Evolutionary conservation across 352 stramenopile genomes (phyloP).

Genomic region (Pythium dissotocum): DNA sequence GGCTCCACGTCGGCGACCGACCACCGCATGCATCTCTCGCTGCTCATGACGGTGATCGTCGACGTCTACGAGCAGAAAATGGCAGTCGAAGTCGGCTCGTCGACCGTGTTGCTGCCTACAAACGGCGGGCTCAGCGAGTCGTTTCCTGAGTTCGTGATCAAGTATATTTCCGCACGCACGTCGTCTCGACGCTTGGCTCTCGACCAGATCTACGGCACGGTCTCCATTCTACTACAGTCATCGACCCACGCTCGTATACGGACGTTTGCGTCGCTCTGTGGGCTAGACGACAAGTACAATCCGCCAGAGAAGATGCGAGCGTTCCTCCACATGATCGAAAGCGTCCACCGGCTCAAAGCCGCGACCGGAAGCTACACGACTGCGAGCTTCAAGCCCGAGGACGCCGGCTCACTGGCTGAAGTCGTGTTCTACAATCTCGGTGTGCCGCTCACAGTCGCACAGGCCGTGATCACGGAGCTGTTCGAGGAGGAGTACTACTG

Average conservation of each 20-base stretch:
- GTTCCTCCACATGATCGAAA: constrained; percentile 68
- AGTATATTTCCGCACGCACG: constrained; percentile 50
- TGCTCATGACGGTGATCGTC: constrained; percentile 69
- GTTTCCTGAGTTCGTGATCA: constrained; percentile 71
- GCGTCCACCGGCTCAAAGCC: constrained; percentile 60
- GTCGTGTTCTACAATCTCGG: constrained; percentile 78
- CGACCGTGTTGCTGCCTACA: constrained; percentile 4
- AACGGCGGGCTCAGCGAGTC: constrained; percentile 44
- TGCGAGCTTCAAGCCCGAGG: constrained; percentile 17
- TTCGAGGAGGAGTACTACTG: constrained; percentile 79
- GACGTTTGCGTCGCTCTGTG: constrained; percentile 63
- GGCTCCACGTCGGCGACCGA: constrained; percentile 50
- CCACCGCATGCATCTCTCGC: constrained; percentile 65
- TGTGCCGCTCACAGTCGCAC: constrained; percentile 52
- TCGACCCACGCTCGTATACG: constrained; percentile 56
- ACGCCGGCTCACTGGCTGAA: constrained; percentile 29
- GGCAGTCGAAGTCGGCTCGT: constrained; percentile 17
- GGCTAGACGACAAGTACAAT: constrained; percentile 58
- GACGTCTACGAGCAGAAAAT: constrained; percentile 78
- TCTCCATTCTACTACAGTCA: constrained; percentile 52
- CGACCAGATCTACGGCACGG: constrained; percentile 60
- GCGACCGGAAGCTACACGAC: constrained; percentile 5
- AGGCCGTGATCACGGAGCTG: constrained; percentile 61
- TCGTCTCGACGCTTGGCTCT: constrained; percentile 46
- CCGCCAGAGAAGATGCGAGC: constrained; percentile 66